phyloP scores from a whole-genome alignment of 1,284 basidiomycete species.

The Earliella scabrosa region DNA sequence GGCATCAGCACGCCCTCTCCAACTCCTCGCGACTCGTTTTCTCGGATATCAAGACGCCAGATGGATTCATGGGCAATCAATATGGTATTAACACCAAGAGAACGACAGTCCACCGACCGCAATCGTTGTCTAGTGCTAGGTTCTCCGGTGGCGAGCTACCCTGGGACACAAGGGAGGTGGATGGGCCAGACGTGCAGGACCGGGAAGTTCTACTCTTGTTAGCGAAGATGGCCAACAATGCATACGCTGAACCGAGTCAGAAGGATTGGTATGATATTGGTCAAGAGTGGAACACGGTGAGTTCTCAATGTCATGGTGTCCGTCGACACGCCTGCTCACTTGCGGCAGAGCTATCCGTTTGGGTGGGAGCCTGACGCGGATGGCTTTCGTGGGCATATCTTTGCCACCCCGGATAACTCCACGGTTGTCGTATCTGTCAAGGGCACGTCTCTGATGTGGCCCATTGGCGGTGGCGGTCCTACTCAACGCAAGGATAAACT shows the following conservation, averaged over 20 bases:
- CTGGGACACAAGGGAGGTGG: constrained; percentile 66
- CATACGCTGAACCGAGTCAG: constrained; percentile 57
- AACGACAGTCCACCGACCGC: constrained; percentile 36
- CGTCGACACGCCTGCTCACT: constrained; percentile 1
- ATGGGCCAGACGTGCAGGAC: constrained; percentile 73
- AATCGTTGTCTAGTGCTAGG: constrained; percentile 51
- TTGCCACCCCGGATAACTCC: constrained; percentile 82
- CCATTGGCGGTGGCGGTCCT: constrained; percentile 83
- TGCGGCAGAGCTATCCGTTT: constrained; percentile 74
- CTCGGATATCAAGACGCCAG: constrained; percentile 17
- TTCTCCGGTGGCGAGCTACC: constrained; percentile 40
- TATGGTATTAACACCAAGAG: constrained; percentile 8
- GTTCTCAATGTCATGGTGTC: constrained; percentile 28
- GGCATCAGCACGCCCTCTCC: constrained; percentile 63
- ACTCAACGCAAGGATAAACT: constrained; percentile 91
- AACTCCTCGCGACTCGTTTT: constrained; percentile 26
- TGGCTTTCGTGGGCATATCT: constrained; percentile 92
- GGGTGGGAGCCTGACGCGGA: constrained; percentile 92
- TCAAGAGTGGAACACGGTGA: constrained; percentile 65
- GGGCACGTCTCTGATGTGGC: constrained; percentile 80
- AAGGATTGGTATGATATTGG: constrained; percentile 80
- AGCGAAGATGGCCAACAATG: constrained; percentile 97
- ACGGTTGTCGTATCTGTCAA: constrained; percentile 93
- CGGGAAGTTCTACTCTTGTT: constrained; percentile 82
- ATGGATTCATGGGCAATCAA: background rate